Evolutionary conservation across 306 rosid species (phyloP), one percentile per base, ranked within the genome.

Genomic region (Rosa lucieae): DNA sequence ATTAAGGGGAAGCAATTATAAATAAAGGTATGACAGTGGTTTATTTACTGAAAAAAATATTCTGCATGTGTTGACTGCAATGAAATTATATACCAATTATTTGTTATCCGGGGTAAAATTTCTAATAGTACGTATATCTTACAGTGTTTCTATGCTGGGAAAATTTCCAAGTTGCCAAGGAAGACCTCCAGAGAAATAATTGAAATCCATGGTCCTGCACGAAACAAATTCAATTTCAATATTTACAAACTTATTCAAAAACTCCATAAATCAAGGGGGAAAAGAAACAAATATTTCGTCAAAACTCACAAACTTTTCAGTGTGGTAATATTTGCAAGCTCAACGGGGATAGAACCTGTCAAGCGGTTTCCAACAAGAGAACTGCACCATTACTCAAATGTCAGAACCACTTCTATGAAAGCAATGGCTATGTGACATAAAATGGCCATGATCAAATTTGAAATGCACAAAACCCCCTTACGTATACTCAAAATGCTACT

Each of bases 331-430:
- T 88, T 88, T 83, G 74, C 97, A 5, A 92, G 46, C 81, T 89
- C 97, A 78, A 53, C 67, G 17, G 98, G 98, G 52, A 94, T 86
- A 58, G 89, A 23, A 77, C 97, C 97, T 0, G 96, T 83, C 67
- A 94, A 29, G 26, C 89, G 88, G 67, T 92, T 94, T 78, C 83
- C 89, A 39, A 73, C 3, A 69, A 94, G 74, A 44, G 97, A 81
- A 67, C 97, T 94, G 81, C 72, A 78, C 23, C 10, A 79, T 67
- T 26, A 78, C 51, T 67, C 11, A 13, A 26, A 43, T 49, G 32
- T 48, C 20, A 55, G 26, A 7, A 53, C 7, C 61, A 52, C 20
- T 17, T 51, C 15, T 15, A 15, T 15, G 21, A 6, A 52, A 53
- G 3, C 3, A 15, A 66, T 35, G 46, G 70, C 46, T 66, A 66